phyloP scores from a whole-genome alignment of 352 stramenopile genomes.

The Globisporangium canariense region DNA sequence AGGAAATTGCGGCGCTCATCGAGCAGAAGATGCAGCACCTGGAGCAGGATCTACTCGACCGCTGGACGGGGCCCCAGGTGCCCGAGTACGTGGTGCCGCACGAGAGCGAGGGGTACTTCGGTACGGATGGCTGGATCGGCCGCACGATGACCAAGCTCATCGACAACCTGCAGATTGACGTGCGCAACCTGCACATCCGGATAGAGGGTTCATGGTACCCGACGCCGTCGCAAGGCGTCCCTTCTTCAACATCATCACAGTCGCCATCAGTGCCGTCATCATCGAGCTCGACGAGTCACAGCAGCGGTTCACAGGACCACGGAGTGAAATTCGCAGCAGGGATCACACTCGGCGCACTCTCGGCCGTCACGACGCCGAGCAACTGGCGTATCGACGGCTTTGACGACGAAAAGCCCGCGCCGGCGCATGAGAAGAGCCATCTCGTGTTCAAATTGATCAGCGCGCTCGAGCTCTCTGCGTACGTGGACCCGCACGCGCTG shows the following conservation, averaged over 20 bases:
- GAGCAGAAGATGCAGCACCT: slow-evolving; percentile 68
- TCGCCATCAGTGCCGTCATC: slow-evolving; percentile 22
- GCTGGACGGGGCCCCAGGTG: slow-evolving; percentile 70
- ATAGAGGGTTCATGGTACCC: slow-evolving; percentile 77
- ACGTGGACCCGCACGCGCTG: slow-evolving; percentile 80
- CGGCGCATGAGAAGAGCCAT: slow-evolving; percentile 35
- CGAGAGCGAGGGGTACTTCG: slow-evolving; percentile 86
- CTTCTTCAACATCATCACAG: slow-evolving; percentile 9
- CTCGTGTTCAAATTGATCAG: slow-evolving; percentile 89
- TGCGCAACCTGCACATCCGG: slow-evolving; percentile 84
- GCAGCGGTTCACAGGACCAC: slow-evolving; percentile 10
- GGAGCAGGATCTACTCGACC: slow-evolving; percentile 74
- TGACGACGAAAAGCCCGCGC: slow-evolving; percentile 35
- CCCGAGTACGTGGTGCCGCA: slow-evolving; percentile 60
- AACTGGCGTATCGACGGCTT: slow-evolving; percentile 83
- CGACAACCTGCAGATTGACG: slow-evolving; percentile 88
- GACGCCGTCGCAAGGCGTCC: slow-evolving; percentile 20
- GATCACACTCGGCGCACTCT: slow-evolving; percentile 78
- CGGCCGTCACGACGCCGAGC: slow-evolving; percentile 79
- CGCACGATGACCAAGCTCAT: slow-evolving; percentile 89
- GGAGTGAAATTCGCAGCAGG: slow-evolving; percentile 70
- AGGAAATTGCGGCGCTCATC: slow-evolving; percentile 50
- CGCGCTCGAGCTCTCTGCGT: slow-evolving; percentile 80
- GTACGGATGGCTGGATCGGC: slow-evolving; percentile 85
- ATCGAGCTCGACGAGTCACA: slow-evolving; percentile 12